Conservation (phyloP, 345 rosid genomes). For the Euphorbia peplus region DNA sequence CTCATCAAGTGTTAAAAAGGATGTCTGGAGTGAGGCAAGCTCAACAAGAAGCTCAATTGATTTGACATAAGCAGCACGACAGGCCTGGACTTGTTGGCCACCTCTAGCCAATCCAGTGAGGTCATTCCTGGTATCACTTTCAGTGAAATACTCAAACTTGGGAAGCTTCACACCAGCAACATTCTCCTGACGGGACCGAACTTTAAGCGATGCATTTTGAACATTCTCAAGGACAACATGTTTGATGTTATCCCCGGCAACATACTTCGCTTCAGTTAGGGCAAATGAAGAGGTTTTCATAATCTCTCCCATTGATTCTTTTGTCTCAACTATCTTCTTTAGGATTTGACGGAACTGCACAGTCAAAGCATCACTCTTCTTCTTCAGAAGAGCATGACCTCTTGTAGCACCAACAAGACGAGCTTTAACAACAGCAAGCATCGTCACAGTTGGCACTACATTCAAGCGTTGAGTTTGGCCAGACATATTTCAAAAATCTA, state of each 20-base stretch:
- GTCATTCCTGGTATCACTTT: conserved; percentile 83
- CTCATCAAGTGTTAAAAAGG: conserved; percentile 88
- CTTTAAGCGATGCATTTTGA: conserved; percentile 70
- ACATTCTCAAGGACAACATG: conserved; percentile 81
- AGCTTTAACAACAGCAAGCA: conserved; percentile 74
- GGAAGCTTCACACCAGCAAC: conserved; percentile 94
- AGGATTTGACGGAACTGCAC: conserved; percentile 86
- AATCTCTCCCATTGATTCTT: conserved; percentile 86
- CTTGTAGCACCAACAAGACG: conserved; percentile 89
- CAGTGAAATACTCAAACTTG: conserved; percentile 73
- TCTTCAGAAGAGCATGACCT: conserved; percentile 93
- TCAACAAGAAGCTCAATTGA: conserved; percentile 84
- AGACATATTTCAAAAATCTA: conserved; percentile 50
- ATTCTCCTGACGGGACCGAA: conserved; percentile 75
- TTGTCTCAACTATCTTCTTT: conserved; percentile 71
- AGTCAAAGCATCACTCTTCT: conserved; percentile 95
- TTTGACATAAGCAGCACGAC: conserved; percentile 86
- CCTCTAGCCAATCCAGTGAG: conserved; percentile 95
- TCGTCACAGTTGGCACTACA: conserved; percentile 88
- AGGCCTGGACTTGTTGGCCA: conserved; percentile 84
- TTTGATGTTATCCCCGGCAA: conserved; percentile 85
- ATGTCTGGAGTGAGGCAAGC: conserved; percentile 95
- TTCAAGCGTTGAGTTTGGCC: conserved; percentile 75
- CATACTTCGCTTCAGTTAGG: conserved; percentile 77
- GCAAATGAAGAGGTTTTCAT: conserved; percentile 87